Evolutionary conservation across 495 filamentous ascomycete species (phyloP).

Genomic region (Evansstolkia leycettana): DNA sequence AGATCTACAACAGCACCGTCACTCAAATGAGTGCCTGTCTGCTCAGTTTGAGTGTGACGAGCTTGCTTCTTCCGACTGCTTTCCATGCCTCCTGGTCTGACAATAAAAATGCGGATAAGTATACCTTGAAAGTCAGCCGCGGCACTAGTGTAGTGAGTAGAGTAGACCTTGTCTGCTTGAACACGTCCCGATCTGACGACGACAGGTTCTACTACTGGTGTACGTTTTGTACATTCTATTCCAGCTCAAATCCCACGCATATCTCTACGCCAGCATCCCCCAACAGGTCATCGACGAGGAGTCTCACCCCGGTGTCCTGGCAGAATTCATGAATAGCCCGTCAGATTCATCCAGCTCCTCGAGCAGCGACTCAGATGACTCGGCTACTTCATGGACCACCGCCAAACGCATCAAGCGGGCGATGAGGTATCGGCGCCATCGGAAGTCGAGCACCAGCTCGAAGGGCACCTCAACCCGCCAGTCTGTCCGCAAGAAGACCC

Average conservation of each 20-base stretch:
- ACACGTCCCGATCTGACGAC: not conserved
- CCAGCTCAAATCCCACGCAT: conserved; percentile 83
- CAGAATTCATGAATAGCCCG: conserved; percentile 63
- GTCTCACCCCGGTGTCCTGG: conserved; percentile 71
- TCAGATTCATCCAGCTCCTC: conserved; percentile 49
- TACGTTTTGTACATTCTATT: conserved; percentile 82
- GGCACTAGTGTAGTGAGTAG: conserved; percentile 79
- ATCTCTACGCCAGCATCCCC: conserved; percentile 83
- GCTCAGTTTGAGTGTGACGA: conserved; percentile 79
- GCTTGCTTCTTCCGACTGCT: conserved; percentile 73
- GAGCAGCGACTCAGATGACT: conserved; percentile 51
- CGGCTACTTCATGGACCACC: conserved; percentile 58
- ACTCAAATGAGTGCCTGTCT: conserved; percentile 93
- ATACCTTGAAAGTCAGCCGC: conserved; percentile 72
- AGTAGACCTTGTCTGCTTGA: not conserved
- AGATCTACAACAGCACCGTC: conserved; percentile 90
- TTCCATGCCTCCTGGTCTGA: conserved; percentile 80
- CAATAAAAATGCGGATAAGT: conserved; percentile 43
- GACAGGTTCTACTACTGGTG: conserved; percentile 60
- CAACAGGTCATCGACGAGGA: conserved; percentile 85
- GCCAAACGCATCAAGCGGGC: conserved; percentile 61
- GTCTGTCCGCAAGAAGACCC: conserved; percentile 12
- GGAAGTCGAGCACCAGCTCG: conserved; percentile 64
- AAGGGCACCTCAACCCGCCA: conserved; percentile 39
- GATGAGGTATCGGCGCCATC: conserved; percentile 52